Evolutionary conservation across 2,329 filamentous ascomycete genomes (phyloP).

Genomic region (Gnomoniopsis smithogilvyi): DNA sequence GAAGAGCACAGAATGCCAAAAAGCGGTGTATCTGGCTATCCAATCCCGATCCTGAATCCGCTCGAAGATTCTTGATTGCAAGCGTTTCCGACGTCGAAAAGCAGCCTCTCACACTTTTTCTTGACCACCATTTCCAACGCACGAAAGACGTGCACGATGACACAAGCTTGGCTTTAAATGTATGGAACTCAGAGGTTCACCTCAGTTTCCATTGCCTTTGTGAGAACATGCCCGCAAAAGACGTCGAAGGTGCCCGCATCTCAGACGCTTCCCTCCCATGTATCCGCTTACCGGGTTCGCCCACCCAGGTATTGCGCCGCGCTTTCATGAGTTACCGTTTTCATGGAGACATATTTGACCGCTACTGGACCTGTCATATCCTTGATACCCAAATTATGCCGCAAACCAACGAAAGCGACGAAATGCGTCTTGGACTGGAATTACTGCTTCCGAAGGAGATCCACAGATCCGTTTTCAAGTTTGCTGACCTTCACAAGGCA

Average conservation of each 20-base stretch:
- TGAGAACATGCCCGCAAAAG: not conserved
- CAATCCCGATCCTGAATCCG: not conserved
- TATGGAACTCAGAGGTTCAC: not conserved
- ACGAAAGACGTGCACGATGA: not conserved
- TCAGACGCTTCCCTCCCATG: too few relatives aligned
- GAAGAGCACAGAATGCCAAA: not conserved
- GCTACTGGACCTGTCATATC: constrained; percentile 6
- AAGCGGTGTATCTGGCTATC: not conserved
- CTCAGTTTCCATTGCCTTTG: not conserved
- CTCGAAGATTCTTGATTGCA: not conserved
- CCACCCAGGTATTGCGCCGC: not conserved
- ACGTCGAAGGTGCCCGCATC: not conserved
- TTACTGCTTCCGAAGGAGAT: not conserved
- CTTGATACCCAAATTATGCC: not conserved
- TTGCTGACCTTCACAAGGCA: not conserved
- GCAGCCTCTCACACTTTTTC: not conserved
- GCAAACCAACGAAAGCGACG: too few relatives aligned
- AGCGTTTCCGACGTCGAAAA: not conserved
- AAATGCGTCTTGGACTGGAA: not conserved
- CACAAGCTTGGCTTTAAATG: not conserved
- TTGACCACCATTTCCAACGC: not conserved
- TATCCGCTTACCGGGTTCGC: too few relatives aligned
- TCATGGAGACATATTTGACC: not conserved
- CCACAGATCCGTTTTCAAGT: not conserved
- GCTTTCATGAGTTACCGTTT: not conserved